Evolutionary conservation across 2,329 filamentous ascomycete species (phyloP).

Genomic region (Pseudonectria buxi): DNA sequence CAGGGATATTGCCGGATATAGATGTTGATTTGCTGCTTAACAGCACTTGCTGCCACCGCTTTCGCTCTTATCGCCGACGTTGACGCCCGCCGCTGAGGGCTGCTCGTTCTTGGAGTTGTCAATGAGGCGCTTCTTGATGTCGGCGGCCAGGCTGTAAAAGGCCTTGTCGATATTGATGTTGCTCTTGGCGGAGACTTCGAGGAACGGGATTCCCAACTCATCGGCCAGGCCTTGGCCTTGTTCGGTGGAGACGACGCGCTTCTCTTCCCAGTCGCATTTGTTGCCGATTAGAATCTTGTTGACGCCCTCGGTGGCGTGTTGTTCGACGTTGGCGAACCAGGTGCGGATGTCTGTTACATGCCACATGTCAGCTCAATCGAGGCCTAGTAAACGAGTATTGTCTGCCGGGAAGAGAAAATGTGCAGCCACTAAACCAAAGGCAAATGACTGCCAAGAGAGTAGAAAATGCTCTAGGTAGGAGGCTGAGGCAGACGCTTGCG

Average conservation of each 20-base stretch:
- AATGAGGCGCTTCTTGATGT: constrained; percentile 98
- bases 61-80: constrained; percentile 57
- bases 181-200: constrained; percentile 97
- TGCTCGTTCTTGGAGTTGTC: constrained; percentile 79
- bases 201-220: constrained; percentile 94
- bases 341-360: constrained; percentile 77
- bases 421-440: too few relatives aligned
- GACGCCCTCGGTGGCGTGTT: constrained; percentile 95
- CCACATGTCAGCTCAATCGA: constrained; percentile 9
- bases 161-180: constrained; percentile 99
- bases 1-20: neutral
- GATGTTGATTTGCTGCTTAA: constrained; percentile 34
- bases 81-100: constrained; percentile 52
- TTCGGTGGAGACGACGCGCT: constrained; percentile 88
- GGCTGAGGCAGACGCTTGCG: constrained; percentile 1
- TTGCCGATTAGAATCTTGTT: constrained; percentile 99
- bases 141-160: constrained; percentile 88
- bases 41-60: constrained; percentile 68
- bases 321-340: constrained; percentile 98
- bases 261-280: constrained; percentile 99
- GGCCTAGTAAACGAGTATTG: too few relatives aligned
- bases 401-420: too few relatives aligned
- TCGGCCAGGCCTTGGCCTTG: constrained; percentile 89
- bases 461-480: constrained; percentile 3
- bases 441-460: neutral